These are phyloP conservation scores for Tetramitus jugosus DNA, from an alignment of 208 protist species.

Conservation along the genomic window DNA sequence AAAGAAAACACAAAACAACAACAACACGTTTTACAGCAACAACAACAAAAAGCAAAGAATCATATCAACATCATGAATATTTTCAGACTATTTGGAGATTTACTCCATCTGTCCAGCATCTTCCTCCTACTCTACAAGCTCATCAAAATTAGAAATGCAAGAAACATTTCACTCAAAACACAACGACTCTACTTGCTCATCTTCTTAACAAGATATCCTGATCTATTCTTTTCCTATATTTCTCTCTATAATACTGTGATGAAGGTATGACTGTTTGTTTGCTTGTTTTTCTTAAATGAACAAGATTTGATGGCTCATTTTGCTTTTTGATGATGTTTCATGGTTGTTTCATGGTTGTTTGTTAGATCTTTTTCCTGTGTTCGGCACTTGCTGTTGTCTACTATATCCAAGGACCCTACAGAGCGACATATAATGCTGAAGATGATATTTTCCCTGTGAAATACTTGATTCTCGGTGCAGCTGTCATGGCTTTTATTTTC, in stretches of 20 bases:
- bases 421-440: constrained; percentile 71
- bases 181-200: constrained; percentile 81
- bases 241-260: constrained; percentile 81
- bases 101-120: constrained; percentile 78
- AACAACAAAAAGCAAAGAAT: too few species aligned
- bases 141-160: constrained; percentile 26
- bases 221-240: constrained; percentile 67
- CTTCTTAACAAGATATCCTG: constrained; percentile 78
- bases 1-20: too few species aligned
- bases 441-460: constrained; percentile 54
- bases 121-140: constrained; percentile 77
- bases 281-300: too few species aligned
- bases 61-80: too few species aligned
- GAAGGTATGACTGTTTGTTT: constrained; percentile 57
- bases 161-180: constrained; percentile 76
- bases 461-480: constrained; percentile 28
- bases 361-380: constrained; percentile 61
- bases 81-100: constrained; percentile 74
- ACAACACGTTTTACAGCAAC: too few species aligned
- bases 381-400: constrained; percentile 76
- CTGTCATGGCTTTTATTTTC: constrained; percentile 30
- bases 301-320: too few species aligned
- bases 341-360: neutral
- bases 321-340: too few species aligned
- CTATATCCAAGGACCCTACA: constrained; percentile 66